Conservation (phyloP, 768 basidiomycete genomes). For the Boletus sp. region DNA sequence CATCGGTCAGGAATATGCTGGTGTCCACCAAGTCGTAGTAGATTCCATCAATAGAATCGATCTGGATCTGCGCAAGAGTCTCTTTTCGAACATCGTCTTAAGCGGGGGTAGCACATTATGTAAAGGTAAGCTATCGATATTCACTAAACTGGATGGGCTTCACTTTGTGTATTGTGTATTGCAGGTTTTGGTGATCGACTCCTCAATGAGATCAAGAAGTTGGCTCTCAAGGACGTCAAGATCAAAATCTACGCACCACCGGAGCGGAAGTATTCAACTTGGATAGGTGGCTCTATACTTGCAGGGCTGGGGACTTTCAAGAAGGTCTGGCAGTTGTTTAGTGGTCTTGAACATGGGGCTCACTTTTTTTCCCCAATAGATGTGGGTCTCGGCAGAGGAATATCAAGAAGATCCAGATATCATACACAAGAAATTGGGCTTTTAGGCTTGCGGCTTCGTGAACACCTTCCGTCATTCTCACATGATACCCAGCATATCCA, state of each 20-base stretch:
- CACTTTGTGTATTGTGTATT: conserved; percentile 4
- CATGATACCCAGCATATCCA: conserved; percentile 35
- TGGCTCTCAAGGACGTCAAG: conserved; percentile 94
- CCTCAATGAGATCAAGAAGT: conserved; percentile 93
- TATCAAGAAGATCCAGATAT: conserved; percentile 99
- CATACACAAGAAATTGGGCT: conserved; percentile 93
- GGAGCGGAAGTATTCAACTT: conserved; percentile 97
- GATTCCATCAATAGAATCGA: conserved; percentile 97
- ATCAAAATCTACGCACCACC: conserved; percentile 99
- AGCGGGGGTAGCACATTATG: conserved; percentile 96
- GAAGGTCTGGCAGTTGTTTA: conserved; percentile 55
- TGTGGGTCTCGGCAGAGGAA: conserved; percentile 99
- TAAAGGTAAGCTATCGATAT: conserved; percentile 56
- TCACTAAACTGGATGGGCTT: conserved; percentile 16
- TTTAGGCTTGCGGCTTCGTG: conserved; percentile 40
- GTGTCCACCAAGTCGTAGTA: conserved; percentile 98
- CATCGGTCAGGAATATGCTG: conserved; percentile 93
- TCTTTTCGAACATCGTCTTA: conserved; percentile 96
- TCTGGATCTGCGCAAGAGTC: conserved; percentile 89
- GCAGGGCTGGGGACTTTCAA: conserved; percentile 97
- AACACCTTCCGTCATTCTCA: conserved; percentile 14
- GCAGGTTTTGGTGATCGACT: conserved; percentile 94
- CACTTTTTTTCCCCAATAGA: conserved; percentile 49
- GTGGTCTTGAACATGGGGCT: neutral
- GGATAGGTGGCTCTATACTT: conserved; percentile 96